Conservation (phyloP, 371 early-diverging fungal species). For the Funneliformis caledonium region DNA sequence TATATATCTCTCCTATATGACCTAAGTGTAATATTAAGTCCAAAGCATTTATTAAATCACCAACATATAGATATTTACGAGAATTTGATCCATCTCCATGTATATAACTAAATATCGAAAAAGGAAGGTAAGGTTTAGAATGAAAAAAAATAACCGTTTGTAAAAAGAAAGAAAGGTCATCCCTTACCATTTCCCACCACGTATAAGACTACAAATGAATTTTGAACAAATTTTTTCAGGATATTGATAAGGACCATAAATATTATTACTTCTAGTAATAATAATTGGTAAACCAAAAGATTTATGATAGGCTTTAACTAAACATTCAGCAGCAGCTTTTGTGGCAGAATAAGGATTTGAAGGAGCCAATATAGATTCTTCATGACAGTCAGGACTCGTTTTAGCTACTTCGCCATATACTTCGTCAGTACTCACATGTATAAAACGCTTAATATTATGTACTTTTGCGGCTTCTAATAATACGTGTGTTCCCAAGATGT, state of each 20-base stretch:
- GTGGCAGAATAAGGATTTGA: slow-evolving; percentile 90
- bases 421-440: slow-evolving; percentile 88
- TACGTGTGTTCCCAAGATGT: slow-evolving; percentile 88
- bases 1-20: slow-evolving; percentile 77
- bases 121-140: background rate
- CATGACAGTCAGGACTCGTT: slow-evolving; percentile 66
- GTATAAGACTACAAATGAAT: slow-evolving; percentile 77
- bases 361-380: slow-evolving; percentile 74
- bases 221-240: slow-evolving; percentile 91
- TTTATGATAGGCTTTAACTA: slow-evolving; percentile 81
- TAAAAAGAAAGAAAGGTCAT: background rate
- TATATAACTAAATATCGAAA: slow-evolving; percentile 56
- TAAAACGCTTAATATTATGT: slow-evolving; percentile 62
- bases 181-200: slow-evolving; percentile 64
- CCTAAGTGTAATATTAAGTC: slow-evolving; percentile 73
- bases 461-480: slow-evolving; percentile 80
- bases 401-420: slow-evolving; percentile 83
- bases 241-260: slow-evolving; percentile 87
- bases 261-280: slow-evolving; percentile 85
- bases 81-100: slow-evolving; percentile 85
- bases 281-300: slow-evolving; percentile 83
- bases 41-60: slow-evolving; percentile 79
- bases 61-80: slow-evolving; percentile 79
- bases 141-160: too few relatives aligned
- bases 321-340: slow-evolving; percentile 87